Evolutionary conservation across 1,139 yeast species (phyloP), one percentile per base, ranked within the genome.

Genomic region (Pichia sp.): DNA sequence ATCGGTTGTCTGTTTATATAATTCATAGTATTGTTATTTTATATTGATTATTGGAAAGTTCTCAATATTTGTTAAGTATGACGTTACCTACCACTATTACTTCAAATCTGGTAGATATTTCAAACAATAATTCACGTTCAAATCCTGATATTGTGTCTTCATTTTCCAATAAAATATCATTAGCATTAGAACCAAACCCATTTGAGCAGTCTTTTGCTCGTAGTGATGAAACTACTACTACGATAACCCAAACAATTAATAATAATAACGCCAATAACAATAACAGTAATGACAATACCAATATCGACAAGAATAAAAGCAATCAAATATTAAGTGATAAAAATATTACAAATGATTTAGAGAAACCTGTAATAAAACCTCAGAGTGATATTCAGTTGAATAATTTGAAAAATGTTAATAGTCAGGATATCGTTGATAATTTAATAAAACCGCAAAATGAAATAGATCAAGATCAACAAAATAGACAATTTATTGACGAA

Each of bases 201-300:
- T 92, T 92, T 62, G 98, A 92, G 66, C 83, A 85, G 64, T 87
- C 96, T 44, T 92, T 92, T 69, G 97, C 96, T 35, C 82, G 79
- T 49, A 75, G 48, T 26, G 53, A 58, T 34, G 54, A 49, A 5
- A 31, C 39, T n/a, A n/a, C 9, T n/a, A 5, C 7, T n/a, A 33
- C 18, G 18, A 18, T 18, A 18, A 18, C 18, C 1, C 18, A 18
- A 1, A 18, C 18, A 18, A 18, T 18, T 18, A 18, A 18, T 18
- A 18, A 18, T 18, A 18, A 18, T 18, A 18, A 18, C 18, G 18
- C 18, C 18, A 18, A 18, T 1, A 18, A 1, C 18, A 18, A 18
- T 18, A 18, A 18, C 1, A 18, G 18, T 1, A 18, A 18, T 18
- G 18, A 18, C 18, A 18, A 18, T 18, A 1, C 18, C 18, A 18